Conservation (phyloP, 2,329 filamentous ascomycete genomes). For the Penicillium polonicum region DNA sequence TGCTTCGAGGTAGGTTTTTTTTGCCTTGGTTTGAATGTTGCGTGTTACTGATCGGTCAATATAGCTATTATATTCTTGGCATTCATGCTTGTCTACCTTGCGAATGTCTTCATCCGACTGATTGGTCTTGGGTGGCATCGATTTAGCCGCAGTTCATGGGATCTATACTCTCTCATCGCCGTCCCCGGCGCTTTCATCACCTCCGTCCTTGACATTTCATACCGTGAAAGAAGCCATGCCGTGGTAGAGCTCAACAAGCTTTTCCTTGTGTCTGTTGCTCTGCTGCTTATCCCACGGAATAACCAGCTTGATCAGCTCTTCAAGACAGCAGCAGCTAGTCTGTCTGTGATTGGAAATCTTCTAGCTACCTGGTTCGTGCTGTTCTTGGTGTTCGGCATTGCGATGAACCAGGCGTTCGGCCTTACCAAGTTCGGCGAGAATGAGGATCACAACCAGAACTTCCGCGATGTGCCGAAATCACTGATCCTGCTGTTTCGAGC, state of each 20-base stretch:
- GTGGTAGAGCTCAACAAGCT: constrained; percentile 88
- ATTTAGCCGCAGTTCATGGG: constrained; percentile 92
- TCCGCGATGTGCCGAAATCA: constrained; percentile 89
- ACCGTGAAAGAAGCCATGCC: constrained; percentile 46
- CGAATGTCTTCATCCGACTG: constrained; percentile 80
- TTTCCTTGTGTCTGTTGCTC: constrained; percentile 83
- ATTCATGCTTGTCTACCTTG: constrained; percentile 78
- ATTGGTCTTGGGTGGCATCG: constrained; percentile 87
- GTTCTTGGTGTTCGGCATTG: constrained; percentile 94
- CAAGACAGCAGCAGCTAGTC: constrained; percentile 93
- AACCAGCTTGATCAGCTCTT: constrained; percentile 97
- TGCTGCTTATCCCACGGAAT: constrained; percentile 91
- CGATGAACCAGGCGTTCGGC: constrained; percentile 92
- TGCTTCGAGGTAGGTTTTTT: constrained; percentile 54
- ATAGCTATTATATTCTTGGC: constrained; percentile 71
- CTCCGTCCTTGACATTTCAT: constrained; percentile 69
- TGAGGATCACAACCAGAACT: constrained; percentile 79
- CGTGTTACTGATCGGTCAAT: constrained; percentile 21
- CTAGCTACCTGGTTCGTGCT: constrained; percentile 96
- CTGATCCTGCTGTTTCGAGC: constrained; percentile 90
- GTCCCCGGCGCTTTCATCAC: constrained; percentile 80
- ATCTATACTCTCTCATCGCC: constrained; percentile 79
- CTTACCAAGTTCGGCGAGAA: constrained; percentile 79
- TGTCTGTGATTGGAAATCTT: constrained; percentile 85
- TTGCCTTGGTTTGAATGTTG: background rate